These are phyloP conservation scores for Fusarium graminum DNA, from an alignment of 2,329 filamentous ascomycete species.

Conservation along the genomic window DNA sequence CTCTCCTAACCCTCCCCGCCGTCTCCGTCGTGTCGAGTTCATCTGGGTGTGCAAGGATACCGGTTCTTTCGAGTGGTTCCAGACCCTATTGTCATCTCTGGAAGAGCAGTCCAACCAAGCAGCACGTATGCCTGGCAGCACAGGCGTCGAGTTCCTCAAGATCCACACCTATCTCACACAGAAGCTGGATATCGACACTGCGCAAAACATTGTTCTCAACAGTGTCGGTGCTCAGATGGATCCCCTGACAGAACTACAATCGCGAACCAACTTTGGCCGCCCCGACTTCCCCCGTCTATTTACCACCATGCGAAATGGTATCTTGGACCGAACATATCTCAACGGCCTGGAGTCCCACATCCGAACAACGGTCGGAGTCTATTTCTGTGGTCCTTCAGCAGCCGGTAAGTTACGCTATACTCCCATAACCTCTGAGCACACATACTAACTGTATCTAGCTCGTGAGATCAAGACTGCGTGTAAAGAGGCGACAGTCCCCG, in stretches of 20 bases:
- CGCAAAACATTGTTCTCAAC: conserved; percentile 97
- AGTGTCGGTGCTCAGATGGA: conserved; percentile 89
- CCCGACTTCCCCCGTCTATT: conserved; percentile 90
- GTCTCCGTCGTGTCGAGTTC: conserved; percentile 95
- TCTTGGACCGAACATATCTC: conserved; percentile 87
- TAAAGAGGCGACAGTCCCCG: conserved; percentile 76
- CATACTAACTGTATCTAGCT: conserved; percentile 65
- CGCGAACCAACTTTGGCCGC: conserved; percentile 92
- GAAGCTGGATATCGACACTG: conserved; percentile 89
- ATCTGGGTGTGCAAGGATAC: conserved; percentile 99
- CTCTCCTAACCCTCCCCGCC: conserved; percentile 86
- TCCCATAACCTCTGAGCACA: not conserved
- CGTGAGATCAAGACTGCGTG: conserved; percentile 88
- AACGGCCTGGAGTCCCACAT: conserved; percentile 81
- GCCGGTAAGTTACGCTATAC: conserved; percentile 61
- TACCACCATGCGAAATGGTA: conserved; percentile 86
- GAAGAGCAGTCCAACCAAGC: conserved; percentile 85
- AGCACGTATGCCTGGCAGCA: conserved; percentile 74
- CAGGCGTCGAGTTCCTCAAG: conserved; percentile 86
- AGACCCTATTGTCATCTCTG: conserved; percentile 89
- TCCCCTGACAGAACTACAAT: conserved; percentile 90
- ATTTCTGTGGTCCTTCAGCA: conserved; percentile 93
- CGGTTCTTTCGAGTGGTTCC: conserved; percentile 98
- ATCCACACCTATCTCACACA: conserved; percentile 99
- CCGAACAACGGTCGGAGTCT: conserved; percentile 91